Base-by-base conservation (phyloP, 257 asterid genomes). In the Eucommia ulmoides region DNA sequence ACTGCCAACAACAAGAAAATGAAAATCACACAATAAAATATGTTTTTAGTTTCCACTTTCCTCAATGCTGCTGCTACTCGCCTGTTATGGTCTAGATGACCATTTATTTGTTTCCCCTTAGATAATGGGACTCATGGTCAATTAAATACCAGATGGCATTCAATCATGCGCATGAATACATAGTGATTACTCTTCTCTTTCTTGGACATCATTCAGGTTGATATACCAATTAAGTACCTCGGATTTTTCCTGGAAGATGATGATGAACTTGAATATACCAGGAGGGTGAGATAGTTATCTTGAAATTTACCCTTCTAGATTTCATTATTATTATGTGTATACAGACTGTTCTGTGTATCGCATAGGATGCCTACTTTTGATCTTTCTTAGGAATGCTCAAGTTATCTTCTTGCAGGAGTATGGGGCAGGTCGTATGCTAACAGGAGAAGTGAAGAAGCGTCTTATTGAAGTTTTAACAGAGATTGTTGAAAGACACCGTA, bases 201-300 rank as follows among this genome's bases (percentile, higher is more conserved):
- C 51, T 46, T 55, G 23, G 25, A 49, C 18, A 26, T 20, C 56
- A 5, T 50, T 49, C 76, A 89, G 98, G 94, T 89, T 21, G 98
- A 89, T 60, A 80, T 89, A 60, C 81, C 98, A 3, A 22, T 85
- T 29, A 89, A 89, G 42, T 89, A 89, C 65, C 96, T 89, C 24
- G 83, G 94, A 18, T 89, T 89, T 67, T 89, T 89, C 76, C 73
- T 85, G 73, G 98, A 89, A 19, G 98, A 89, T 33, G 96, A 89
- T 60, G 61, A 60, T 5, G 98, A 85, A 66, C 86, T 85, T 41
- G 93, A 85, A 46, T 61, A 64, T 56, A 82, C 82, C 51, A 58
- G 68, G 60, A 74, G 57, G 59, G 98, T 82, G 56, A 62, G 70
- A 33, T 33, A 8, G 65, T 50, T 47, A 33, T 59, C 8, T 49